These are phyloP conservation scores for Mallotus repandus DNA, from an alignment of 441 rosid genomes.

Conservation along the genomic window DNA sequence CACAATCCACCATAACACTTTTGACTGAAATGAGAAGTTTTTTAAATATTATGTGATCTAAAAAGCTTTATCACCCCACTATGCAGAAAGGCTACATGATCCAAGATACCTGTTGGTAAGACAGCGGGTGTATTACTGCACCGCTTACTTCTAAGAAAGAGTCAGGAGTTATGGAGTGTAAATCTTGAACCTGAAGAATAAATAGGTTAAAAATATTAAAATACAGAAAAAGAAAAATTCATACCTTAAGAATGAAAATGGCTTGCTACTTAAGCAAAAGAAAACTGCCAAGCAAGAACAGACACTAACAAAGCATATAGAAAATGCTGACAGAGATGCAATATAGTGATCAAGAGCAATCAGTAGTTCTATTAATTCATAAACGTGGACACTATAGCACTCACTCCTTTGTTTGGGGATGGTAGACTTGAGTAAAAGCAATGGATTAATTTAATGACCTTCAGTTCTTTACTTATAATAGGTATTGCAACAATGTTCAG, in stretches of 20 bases:
- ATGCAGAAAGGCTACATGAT: constrained; percentile 3
- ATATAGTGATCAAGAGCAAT: not conserved
- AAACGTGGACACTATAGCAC: not conserved
- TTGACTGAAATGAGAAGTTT: not conserved
- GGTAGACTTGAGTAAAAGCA: not conserved
- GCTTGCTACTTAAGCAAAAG: not conserved
- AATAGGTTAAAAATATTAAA: not conserved
- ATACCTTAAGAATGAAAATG: not conserved
- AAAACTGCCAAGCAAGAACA: not conserved
- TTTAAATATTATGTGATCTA: not conserved
- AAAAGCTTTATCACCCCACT: not conserved
- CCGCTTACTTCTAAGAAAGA: constrained; percentile 96
- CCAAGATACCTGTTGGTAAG: constrained; percentile 89
- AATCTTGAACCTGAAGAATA: constrained; percentile 81
- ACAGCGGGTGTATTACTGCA: constrained; percentile 89
- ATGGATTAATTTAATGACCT: not conserved
- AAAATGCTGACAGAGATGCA: not conserved
- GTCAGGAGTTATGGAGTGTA: constrained; percentile 91
- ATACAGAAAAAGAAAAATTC: not conserved
- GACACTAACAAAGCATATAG: not conserved
- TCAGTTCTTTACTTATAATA: not conserved
- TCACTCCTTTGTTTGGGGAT: not conserved
- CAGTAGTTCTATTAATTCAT: not conserved
- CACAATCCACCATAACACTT: not conserved
- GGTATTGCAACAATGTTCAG: not conserved